A percentile compares a stretch with the other conserved stretches of the same genome.
These are phyloP conservation scores for Hypoxylon sp. DNA, from an alignment of 2,329 filamentous ascomycete genomes.

Conservation along the genomic window DNA sequence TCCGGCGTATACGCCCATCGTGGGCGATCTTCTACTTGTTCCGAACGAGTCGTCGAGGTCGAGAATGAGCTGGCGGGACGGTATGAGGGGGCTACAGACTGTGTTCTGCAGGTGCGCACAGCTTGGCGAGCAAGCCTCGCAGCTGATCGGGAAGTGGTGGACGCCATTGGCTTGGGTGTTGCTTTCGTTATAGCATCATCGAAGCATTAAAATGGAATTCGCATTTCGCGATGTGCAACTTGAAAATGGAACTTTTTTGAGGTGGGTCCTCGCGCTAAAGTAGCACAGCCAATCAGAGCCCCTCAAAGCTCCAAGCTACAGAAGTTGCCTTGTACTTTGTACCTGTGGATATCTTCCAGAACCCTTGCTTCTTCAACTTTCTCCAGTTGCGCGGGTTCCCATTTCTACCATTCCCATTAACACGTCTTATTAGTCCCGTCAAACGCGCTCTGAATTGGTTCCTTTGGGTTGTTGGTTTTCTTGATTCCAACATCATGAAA, in stretches of 20 bases:
- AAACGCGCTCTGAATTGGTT: constrained; percentile 30
- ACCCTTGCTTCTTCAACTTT: not conserved
- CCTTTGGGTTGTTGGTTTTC: not conserved
- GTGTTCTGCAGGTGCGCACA: constrained; percentile 50
- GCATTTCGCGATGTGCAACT: constrained; percentile 19
- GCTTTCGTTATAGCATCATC: constrained; percentile 36
- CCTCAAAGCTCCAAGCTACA: constrained; percentile 5
- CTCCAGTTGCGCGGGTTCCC: not conserved
- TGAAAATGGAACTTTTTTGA: constrained; percentile 38
- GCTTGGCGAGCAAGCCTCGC: constrained; percentile 55
- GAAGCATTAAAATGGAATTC: constrained; percentile 19
- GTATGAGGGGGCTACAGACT: constrained; percentile 30
- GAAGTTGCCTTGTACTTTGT: constrained; percentile 3
- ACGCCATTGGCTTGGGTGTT: constrained; percentile 52
- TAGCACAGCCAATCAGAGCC: constrained; percentile 29
- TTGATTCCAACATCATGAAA: constrained; percentile 17
- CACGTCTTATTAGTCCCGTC: constrained; percentile 20
- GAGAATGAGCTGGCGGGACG: constrained; percentile 48
- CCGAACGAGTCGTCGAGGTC: constrained; percentile 42
- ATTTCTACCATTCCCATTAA: constrained; percentile 29
- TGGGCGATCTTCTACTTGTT: constrained; percentile 57
- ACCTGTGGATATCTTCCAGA: not conserved
- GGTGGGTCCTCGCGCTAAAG: constrained; percentile 27
- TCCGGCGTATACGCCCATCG: constrained; percentile 80
- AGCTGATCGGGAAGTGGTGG: constrained; percentile 55